Conservation (phyloP, 164 flowering plant species). For the Aristolochia contorta region DNA sequence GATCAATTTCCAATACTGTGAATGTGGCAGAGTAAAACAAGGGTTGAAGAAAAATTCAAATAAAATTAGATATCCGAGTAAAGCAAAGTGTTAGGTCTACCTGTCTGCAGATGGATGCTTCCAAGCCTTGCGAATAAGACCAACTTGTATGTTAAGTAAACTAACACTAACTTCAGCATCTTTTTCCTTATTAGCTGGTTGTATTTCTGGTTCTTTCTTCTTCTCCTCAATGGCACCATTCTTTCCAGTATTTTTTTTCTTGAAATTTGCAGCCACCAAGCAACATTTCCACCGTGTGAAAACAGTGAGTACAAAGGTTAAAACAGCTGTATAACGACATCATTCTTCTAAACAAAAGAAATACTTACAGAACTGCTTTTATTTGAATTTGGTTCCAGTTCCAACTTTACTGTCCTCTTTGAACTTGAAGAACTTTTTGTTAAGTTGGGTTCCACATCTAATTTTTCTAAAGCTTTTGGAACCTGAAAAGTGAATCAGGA, state of each 20-base stretch:
- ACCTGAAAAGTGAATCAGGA: slow-evolving; percentile 23
- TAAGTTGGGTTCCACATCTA: slow-evolving; percentile 27
- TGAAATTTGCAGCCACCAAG: slow-evolving; percentile 11
- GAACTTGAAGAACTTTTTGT: slow-evolving; percentile 33
- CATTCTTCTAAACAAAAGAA: neutral
- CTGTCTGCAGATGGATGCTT: slow-evolving; percentile 99
- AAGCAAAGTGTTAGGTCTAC: slow-evolving; percentile 22
- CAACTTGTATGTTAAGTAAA: slow-evolving; percentile 82
- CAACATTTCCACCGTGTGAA: slow-evolving; percentile 2
- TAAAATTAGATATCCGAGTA: neutral
- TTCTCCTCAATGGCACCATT: slow-evolving; percentile 38
- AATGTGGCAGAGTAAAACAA: neutral
- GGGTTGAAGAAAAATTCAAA: neutral
- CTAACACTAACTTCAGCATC: slow-evolving; percentile 63
- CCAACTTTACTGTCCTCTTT: slow-evolving; percentile 31
- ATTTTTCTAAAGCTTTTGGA: slow-evolving; percentile 19
- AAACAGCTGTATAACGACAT: neutral
- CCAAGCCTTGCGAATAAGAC: slow-evolving; percentile 84
- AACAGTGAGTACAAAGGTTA: neutral
- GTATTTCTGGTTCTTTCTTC: slow-evolving; percentile 48
- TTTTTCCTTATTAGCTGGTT: slow-evolving; percentile 29
- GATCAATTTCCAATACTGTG: neutral
- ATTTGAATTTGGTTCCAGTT: slow-evolving; percentile 24
- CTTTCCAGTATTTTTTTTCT: slow-evolving; percentile 35
- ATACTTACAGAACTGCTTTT: slow-evolving; percentile 15